Evolutionary conservation across 148 eudicot species (phyloP), one percentile per base, ranked within the genome.

Genomic region (Salicornia ramosissima): DNA sequence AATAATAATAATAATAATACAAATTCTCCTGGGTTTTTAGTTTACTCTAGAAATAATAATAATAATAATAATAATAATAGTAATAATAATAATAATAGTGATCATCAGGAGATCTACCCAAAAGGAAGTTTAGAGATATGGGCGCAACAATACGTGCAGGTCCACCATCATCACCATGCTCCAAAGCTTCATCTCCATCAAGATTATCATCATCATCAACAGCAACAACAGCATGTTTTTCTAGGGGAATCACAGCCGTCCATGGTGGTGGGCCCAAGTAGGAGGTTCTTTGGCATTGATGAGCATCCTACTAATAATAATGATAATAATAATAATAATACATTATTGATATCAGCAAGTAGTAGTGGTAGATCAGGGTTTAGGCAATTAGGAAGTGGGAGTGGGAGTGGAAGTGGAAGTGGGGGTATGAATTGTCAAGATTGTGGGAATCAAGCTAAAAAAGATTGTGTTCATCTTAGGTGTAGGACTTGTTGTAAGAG

Each of bases 401-500:
- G 21, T 19, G n/a, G n/a, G n/a, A n/a, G n/a, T n/a, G 33, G 67
- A 51, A 40, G 67, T 16, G 62, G 69, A 0, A 72, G 78, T 28
- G 87, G 82, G 4, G 83, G 83, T 0, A 74, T 88, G 57, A 88
- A 83, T 30, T 92, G 97, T 61, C 96, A 87, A 60, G 97, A 92
- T 53, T 92, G 97, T 54, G 97, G 97, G 2, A 92, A 92, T 54
- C 93, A 87, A 53, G 86, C 98, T 1, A 94, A 94, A 80, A 92
- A 88, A 53, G 97, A 87, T 29, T 92, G 97, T 40, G 28, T 40
- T 0, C 88, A 92, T 45, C n/a, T 83, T 71, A 76, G 97, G 83
- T 92, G 97, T 66, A 65, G 97, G 63, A 87, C 96, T 49, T 92
- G 97, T 43, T 89, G 97, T 28, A 90, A 90, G 78, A 92, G 93